A percentile compares a stretch with the other conserved stretches of the same genome.
phyloP scores from a whole-genome alignment of 352 stramenopile genomes.

The Phytophthora crassamura region DNA sequence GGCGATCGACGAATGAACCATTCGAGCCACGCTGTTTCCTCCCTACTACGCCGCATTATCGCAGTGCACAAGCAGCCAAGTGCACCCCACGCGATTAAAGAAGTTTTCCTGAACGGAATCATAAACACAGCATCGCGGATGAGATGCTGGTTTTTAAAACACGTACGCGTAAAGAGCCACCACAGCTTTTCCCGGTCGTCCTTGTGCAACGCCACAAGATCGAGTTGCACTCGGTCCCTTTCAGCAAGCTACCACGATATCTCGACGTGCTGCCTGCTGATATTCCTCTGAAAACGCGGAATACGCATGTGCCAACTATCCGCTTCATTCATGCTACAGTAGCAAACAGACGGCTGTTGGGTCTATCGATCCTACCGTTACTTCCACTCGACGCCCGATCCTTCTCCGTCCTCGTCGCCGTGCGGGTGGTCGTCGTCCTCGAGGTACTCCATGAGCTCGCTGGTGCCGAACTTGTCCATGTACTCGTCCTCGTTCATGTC shows the following conservation, averaged over 20 bases:
- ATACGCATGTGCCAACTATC: slow-evolving; percentile 2
- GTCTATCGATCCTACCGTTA: slow-evolving; percentile 36
- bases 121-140: neutral
- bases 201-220: neutral
- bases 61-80: no score
- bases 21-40: no score
- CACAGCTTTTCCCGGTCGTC: neutral
- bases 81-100: no score
- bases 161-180: neutral
- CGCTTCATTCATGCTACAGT: slow-evolving; percentile 23
- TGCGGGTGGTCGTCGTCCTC: slow-evolving; percentile 67
- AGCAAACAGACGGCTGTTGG: slow-evolving; percentile 1
- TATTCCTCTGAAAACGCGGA: neutral
- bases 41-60: no score
- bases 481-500: slow-evolving; percentile 88
- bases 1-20: no score
- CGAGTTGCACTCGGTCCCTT: neutral
- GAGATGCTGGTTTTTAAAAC: neutral
- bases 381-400: slow-evolving; percentile 69
- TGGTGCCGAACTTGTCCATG: slow-evolving; percentile 89
- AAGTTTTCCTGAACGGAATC: no score
- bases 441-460: slow-evolving; percentile 85
- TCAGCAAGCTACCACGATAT: slow-evolving; percentile 1
- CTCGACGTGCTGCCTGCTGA: neutral
- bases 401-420: slow-evolving; percentile 39